Base-by-base conservation (phyloP, 257 asterid species). In the Hygrophila difformis region DNA sequence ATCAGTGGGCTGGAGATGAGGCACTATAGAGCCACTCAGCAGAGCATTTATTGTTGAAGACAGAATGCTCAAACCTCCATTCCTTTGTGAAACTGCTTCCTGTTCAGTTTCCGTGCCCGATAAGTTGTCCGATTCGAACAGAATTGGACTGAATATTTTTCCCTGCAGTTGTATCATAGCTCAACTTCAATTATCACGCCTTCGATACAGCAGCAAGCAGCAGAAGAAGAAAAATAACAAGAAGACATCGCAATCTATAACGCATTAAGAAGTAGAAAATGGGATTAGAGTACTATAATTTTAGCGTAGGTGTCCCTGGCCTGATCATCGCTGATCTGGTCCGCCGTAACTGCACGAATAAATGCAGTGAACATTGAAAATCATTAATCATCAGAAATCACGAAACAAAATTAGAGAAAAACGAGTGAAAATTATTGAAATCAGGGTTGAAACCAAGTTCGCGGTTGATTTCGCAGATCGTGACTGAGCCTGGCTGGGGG, bases 391-490 rank as follows among this genome's bases (percentile, higher is more conserved):
- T 1, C 5, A 18, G n/a, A n/a, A n/a, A n/a, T n/a, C 7, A 24
- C 1, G 14, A 43, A 39, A 19, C 38, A 20, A 45, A 53, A 17
- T n/a, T 7, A 3, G 36, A 4, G 26, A 12, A 37, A 47, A 58
- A 48, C 11, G 26, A 34, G 33, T 44, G 10, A 26, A 23, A 38
- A 38, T 29, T 45, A 12, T 12, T 11, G 16, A 17, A 34, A 5
- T 14, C 31, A 19, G 6, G 15, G 23, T 26, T 22, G 31, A 8
- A 70, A 87, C 95, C 70, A 21, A 89, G 73, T 55, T 77, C 84
- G 69, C 96, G 70, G 64, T 85, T 83, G 87, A 89, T 82, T 53
- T 85, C 96, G 70, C 96, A 85, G 21, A 89, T 51, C 43, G 96
- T 89, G 65, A 85, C 82, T 0, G 79, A 64, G 68, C 94, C 98